Evolutionary conservation across 306 rosid genomes (phyloP).

Genomic region (Cicer bijugum): DNA sequence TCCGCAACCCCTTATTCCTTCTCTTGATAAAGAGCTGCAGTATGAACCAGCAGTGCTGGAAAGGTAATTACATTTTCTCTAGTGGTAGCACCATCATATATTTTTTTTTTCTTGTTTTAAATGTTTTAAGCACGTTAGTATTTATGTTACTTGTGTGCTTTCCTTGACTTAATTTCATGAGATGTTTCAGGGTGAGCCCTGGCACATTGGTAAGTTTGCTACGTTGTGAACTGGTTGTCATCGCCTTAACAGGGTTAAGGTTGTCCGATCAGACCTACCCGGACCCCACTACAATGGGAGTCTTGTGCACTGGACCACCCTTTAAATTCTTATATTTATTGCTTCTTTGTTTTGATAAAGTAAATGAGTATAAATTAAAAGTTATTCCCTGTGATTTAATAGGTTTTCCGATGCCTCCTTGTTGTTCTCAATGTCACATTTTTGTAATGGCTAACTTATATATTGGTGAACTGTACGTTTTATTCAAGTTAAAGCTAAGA

Average conservation of each 20-base stretch:
- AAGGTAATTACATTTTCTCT: conserved; percentile 63
- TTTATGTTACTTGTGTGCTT: conserved; percentile 15
- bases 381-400: background rate
- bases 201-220: conserved; percentile 10
- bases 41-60: conserved; percentile 88
- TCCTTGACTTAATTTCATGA: conserved; percentile 27
- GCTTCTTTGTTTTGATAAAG: background rate
- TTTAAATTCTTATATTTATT: conserved; percentile 24
- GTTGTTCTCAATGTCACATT: conserved; percentile 23
- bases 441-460: background rate
- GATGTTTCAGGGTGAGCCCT: background rate
- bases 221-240: conserved; percentile 20
- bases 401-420: conserved; percentile 9
- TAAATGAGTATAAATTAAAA: background rate
- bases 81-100: conserved; percentile 5
- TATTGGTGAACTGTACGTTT: conserved; percentile 5
- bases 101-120: conserved; percentile 24
- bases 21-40: conserved; percentile 67
- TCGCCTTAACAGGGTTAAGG: conserved; percentile 11
- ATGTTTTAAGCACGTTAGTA: conserved; percentile 4
- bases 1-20: conserved; percentile 93
- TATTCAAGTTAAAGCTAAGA: background rate
- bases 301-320: conserved; percentile 11
- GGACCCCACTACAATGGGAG: background rate
- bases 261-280: conserved; percentile 1